Percentiles rank a stretch among this genome's conserved stretches.
Conservation (phyloP, 371 early-diverging fungal genomes). For the Sporodiniella umbellata region DNA sequence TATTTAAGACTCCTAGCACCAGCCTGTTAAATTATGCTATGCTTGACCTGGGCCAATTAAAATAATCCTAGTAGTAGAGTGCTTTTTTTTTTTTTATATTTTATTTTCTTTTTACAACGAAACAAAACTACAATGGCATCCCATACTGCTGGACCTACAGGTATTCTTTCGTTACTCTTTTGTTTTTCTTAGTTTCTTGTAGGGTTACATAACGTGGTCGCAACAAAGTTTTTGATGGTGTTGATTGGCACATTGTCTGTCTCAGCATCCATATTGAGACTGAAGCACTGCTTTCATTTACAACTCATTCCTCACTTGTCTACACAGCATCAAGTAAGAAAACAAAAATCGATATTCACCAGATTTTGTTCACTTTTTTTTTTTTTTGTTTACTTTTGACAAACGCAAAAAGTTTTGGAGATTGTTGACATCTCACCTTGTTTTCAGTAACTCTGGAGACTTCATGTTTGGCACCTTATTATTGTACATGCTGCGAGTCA, state of each 20-base stretch:
- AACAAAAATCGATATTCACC: too few relatives aligned
- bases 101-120: background rate
- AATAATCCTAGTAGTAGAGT: background rate
- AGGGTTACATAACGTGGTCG: conserved; percentile 71
- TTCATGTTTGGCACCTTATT: conserved; percentile 69
- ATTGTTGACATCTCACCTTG: conserved; percentile 54
- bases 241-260: conserved; percentile 56
- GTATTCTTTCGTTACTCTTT: conserved; percentile 5
- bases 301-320: conserved; percentile 67
- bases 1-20: too few relatives aligned
- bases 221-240: conserved; percentile 61
- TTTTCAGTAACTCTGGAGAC: conserved; percentile 64
- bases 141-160: conserved; percentile 33
- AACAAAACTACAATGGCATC: conserved; percentile 1
- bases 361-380: background rate
- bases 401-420: conserved; percentile 55
- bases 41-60: too few relatives aligned
- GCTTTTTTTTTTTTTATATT: too few relatives aligned
- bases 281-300: conserved; percentile 55
- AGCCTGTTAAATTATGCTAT: background rate
- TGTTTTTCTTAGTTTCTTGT: background rate
- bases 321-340: conserved; percentile 61
- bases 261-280: conserved; percentile 51
- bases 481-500: conserved; percentile 65
- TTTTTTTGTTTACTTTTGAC: background rate